Evolutionary conservation across 192 early-diverging fungal genomes (phyloP).

Genomic region (Coemansia erecta): DNA sequence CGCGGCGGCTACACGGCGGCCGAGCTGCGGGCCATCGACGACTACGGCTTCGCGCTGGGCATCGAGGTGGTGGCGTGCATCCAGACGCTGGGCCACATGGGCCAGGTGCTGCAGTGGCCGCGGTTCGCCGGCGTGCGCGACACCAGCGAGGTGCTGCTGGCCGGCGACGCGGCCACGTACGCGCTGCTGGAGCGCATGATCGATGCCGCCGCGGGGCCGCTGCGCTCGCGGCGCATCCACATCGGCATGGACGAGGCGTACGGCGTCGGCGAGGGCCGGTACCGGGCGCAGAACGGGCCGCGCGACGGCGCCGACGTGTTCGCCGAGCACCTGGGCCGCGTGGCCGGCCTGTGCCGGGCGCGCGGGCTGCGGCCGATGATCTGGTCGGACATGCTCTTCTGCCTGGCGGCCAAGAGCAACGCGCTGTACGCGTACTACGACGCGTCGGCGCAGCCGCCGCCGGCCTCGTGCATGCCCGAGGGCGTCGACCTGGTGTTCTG

Average conservation of each 20-base stretch:
- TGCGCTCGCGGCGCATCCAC: conserved; percentile 78
- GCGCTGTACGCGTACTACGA: conserved; percentile 83
- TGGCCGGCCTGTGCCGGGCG: conserved; percentile 66
- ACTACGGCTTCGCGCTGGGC: conserved; percentile 72
- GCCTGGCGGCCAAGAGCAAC: conserved; percentile 76
- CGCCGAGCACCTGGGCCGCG: conserved; percentile 69
- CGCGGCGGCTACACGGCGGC: conserved; percentile 69
- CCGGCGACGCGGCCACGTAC: conserved; percentile 73
- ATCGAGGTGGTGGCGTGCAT: conserved; percentile 88
- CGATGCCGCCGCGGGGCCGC: conserved; percentile 59
- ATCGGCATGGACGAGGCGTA: conserved; percentile 89
- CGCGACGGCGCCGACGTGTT: conserved; percentile 75
- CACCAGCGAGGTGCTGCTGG: conserved; percentile 76
- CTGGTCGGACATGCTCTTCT: conserved; percentile 80
- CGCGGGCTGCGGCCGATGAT: conserved; percentile 71
- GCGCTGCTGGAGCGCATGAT: conserved; percentile 75
- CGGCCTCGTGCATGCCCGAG: conserved; percentile 55
- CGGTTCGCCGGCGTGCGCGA: conserved; percentile 73
- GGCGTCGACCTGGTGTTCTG: conserved; percentile 76
- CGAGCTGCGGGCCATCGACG: conserved; percentile 73
- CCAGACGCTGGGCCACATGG: conserved; percentile 86
- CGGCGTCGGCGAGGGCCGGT: conserved; percentile 83
- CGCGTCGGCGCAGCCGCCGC: conserved; percentile 57
- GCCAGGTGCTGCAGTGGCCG: conserved; percentile 89
- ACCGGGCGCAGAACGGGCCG: conserved; percentile 69